These are phyloP conservation scores for Adansonia madagascariensis DNA, from an alignment of 441 rosid genomes.

Conservation along the genomic window DNA sequence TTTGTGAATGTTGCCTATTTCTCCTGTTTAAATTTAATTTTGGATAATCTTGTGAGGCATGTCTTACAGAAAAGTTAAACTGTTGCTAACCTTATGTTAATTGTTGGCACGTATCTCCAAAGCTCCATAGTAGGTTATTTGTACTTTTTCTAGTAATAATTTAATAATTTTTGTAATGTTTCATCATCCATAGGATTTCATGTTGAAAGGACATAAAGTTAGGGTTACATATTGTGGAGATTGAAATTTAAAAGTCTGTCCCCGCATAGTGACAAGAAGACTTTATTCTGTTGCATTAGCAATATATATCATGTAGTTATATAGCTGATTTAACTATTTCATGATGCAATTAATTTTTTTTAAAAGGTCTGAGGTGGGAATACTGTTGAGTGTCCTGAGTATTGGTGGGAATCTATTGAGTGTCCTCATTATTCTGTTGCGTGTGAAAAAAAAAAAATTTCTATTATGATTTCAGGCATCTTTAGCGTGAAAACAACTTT, in stretches of 20 bases:
- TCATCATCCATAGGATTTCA: neutral
- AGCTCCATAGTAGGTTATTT: neutral
- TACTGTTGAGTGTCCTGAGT: neutral
- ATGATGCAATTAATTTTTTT: neutral
- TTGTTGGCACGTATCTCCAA: neutral
- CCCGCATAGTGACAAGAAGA: neutral
- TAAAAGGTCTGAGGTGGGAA: neutral
- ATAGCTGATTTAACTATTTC: neutral
- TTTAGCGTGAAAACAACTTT: neutral
- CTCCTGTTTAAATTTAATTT: neutral
- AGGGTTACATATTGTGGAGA: neutral
- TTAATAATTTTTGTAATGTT: conserved; percentile 7
- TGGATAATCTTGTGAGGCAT: neutral
- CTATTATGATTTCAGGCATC: neutral
- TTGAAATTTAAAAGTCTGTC: conserved; percentile 11
- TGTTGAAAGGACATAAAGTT: neutral
- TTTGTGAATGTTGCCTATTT: conserved; percentile 12
- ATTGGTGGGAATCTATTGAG: no score
- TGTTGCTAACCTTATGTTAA: neutral
- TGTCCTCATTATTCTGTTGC: neutral
- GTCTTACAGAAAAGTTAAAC: neutral
- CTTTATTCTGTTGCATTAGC: conserved; percentile 8
- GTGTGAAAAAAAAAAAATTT: neutral
- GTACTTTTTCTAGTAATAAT: neutral
- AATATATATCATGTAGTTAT: conserved; percentile 10